Evolutionary conservation across 495 filamentous ascomycete genomes (phyloP), one percentile per base, ranked within the genome.

Genomic region (Neurospora africana): DNA sequence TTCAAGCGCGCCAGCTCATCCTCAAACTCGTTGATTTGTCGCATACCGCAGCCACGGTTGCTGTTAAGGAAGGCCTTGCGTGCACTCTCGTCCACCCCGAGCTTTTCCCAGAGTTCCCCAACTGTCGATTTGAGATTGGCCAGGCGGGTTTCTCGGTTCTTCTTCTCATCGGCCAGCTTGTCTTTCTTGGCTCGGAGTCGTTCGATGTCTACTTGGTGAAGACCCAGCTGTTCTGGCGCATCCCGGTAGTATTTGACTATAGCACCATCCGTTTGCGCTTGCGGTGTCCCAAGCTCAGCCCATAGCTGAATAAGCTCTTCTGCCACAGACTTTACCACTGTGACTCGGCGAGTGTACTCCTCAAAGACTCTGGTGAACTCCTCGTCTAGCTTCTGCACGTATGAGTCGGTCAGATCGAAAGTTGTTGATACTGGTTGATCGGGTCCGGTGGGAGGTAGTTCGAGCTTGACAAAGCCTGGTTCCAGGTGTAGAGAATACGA

Each of bases 401-500:
- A 98, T n/a, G 89, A 82, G 4, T 92, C 89, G 0, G 94, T 97
- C 39, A 99, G 87, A 75, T 98, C 93, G 78, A 98, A 97, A 68
- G 87, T 90, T 0, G 91, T 87, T 0, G 92, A 87, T 15, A 95
- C 85, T n/a, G 89, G 87, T 3, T 91, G 87, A 71, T 93, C 91
- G 4, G 90, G 87, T 0, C 89, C 87, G 0, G 90, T 91, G 0
- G 95, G 95, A 7, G 96, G 95, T 30, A 98, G 86, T 13, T 87
- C 84, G 76, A 98, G 88, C 74, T 88, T 86, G 73, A 98, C 86
- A 77, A 97, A 96, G 6, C 89, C 90, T 21, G 91, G 79, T 80
- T 99, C 95, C 41, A 99, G 91, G 78, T 97, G 95, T 19, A 92
- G 93, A 0, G 95, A 94, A 77, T 97, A 98, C 47, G 94, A 97